Percentiles rank a stretch among this genome's conserved stretches.
phyloP scores from a whole-genome alignment of 2,329 filamentous ascomycete genomes.

The Alternaria triticimaculans region DNA sequence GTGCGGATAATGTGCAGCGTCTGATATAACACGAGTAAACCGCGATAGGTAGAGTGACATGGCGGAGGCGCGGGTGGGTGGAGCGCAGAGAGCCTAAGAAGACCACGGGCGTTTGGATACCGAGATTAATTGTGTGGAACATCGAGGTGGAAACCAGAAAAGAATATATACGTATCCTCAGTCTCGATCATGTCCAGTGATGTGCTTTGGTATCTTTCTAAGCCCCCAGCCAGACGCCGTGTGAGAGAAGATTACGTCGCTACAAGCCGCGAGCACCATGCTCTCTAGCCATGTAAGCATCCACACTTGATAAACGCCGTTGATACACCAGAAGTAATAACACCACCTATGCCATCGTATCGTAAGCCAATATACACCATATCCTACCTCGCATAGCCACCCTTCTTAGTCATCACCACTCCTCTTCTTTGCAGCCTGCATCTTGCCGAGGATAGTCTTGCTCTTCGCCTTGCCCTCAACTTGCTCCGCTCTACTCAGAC shows the following conservation, averaged over 20 bases:
- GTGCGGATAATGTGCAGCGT: no score
- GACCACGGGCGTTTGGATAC: background rate
- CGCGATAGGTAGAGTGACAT: fast-evolving
- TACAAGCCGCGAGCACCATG: background rate
- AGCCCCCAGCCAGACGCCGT: background rate
- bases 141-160: background rate
- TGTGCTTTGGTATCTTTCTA: background rate
- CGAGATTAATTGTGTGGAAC: background rate
- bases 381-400: background rate
- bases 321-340: background rate
- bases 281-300: background rate
- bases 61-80: background rate
- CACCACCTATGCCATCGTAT: background rate
- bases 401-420: background rate
- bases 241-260: background rate
- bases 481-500: constrained; percentile 74
- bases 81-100: background rate
- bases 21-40: background rate
- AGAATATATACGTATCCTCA: background rate
- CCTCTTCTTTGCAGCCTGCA: constrained; percentile 29
- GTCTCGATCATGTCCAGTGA: background rate
- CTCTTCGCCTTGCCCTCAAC: constrained; percentile 44
- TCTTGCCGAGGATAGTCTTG: constrained; percentile 38
- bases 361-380: background rate
- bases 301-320: background rate